Evolutionary conservation across 2,329 filamentous ascomycete genomes (phyloP), one percentile per base, ranked within the genome.

Genomic region (Colletotrichum nymphaeae): DNA sequence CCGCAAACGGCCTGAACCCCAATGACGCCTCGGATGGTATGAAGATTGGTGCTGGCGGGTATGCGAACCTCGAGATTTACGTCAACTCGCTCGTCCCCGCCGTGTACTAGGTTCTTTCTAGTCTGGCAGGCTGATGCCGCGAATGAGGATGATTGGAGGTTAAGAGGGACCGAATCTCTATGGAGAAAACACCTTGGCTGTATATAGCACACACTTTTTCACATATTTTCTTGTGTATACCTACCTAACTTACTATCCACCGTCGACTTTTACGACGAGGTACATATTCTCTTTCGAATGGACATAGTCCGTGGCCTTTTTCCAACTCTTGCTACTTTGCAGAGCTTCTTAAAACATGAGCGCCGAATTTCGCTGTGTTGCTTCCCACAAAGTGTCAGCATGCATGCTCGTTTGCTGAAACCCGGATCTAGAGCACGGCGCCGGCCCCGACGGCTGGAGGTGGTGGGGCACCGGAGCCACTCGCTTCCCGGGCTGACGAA

Each of bases 41-140:
- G 82, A 76, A 76, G 72, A 83, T 84, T 63, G 79, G 82, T 14
- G 81, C 78, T 12, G 83, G 83, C 49, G 84, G 86, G 6, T 87
- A 86, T 69, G 79, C 81, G 5, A 87, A 86, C 72, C 80, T 88
- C 14, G 86, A 88, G 77, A 83, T 85, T 63, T 88, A 87, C 78
- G 83, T 87, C 22, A 88, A 88, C 74, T 87, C 85, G 12, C 78
- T 88, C 35, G 82, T 87, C 12, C 77, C 78, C 9, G 62, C 67
- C 1, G 67, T 73, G 14, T 73, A 73, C 84, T 86, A 42, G 82
- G 86, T 76, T 89, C 84, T 71, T 14, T 42, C 16, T 88, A 85
- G 42, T n/a, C 42, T 19, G 89, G 24, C 16, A 42, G 16, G 1
- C 9, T n/a, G 12, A 28, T 62, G 9, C 42, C 19, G 9, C 26